Evolutionary conservation across 352 stramenopile genomes (phyloP), one percentile per base, ranked within the genome.

Genomic region (Globisporangium polare): DNA sequence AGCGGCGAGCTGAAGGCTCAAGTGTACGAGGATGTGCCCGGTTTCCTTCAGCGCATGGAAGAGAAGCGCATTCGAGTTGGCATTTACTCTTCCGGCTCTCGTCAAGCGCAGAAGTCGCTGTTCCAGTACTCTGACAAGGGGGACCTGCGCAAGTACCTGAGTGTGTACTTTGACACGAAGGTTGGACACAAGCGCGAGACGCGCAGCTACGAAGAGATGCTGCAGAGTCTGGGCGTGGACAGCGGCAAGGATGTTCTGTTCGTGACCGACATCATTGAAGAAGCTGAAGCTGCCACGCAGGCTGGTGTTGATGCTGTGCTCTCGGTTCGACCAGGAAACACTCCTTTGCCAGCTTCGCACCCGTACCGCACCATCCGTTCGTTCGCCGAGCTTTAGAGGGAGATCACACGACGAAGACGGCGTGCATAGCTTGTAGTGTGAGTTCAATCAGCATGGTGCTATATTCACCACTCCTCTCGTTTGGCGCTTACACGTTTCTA

Each of bases 51-150:
- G 22, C 93, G 91, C 58, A 92, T 96, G 71, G 68, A 80, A 22
- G 55, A 68, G 3, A 71, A 77, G 20, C 80, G 81, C 50, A 77
- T 97, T 42, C 73, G 78, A 49, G 80, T 98, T 18, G 89, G 89
- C 57, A 98, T 98, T 66, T 99, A 98, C 72, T 97, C 88, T 41
- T 98, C 92, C 7, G 95, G 95, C 13, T 97, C 87, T 66, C 77
- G 86, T 18, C 75, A 90, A 53, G 90, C 90, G 17, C 90, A 97
- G 66, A 82, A 85, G 22, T 70, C 93, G 68, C 73, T 97, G 7
- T 97, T 97, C 62, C 74, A 90, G 63, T 86, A 96, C 69, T 92
- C 87, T 3, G 69, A 90, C 64, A 74, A 88, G 57, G 89, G 86
- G 33, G 89, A 96, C 65, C 65, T 96, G 53, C 83, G 86, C 26